Base-by-base conservation (phyloP, 805 yeast genomes). In the Candida adriatica region DNA sequence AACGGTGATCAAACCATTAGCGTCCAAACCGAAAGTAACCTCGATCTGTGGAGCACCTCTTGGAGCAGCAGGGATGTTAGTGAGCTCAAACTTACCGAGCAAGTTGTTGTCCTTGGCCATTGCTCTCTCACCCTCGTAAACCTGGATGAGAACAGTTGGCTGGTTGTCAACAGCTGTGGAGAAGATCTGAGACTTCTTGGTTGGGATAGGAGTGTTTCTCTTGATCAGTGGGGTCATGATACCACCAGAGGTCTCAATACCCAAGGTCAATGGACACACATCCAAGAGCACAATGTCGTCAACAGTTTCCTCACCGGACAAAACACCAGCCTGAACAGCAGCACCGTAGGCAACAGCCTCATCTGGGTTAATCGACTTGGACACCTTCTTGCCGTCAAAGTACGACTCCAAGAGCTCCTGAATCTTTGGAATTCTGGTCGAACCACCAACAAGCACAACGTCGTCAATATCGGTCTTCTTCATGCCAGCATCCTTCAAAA, bases 261-360 rank as follows among this genome's bases (percentile, higher is more conserved):
- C 96, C 45, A 87, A 63, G 34, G 96, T 87, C 58, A 87, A 75
- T 53, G 96, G 94, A 53, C 88, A 85, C 43, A 87, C 96, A 66
- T 87, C 96, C 55, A 88, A 73, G 55, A 87, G 70, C 44, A 90
- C 90, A 51, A 82, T 79, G 57, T 82, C 92, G 53, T 82, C 94
- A 43, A 79, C 92, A 61, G 94, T 92, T 53, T 81, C 87, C 65
- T 88, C 96, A 63, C 97, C 97, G 35, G 94, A 78, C 46, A 90
- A 70, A 49, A 90, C 94, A 70, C 97, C 97, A 37, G 95, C 97
- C 71, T 90, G 98, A 43, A 90, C 96, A 43, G 98, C 96, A 41
- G 97, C 97, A 75, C 98, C 98, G 54, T 79, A 90, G 26, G 97
- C 98, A 56, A 90, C 97, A 60, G 98, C 98, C 73, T 90, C 98